Base-by-base conservation (phyloP, 768 basidiomycete species). In the Serendipita indica region DNA sequence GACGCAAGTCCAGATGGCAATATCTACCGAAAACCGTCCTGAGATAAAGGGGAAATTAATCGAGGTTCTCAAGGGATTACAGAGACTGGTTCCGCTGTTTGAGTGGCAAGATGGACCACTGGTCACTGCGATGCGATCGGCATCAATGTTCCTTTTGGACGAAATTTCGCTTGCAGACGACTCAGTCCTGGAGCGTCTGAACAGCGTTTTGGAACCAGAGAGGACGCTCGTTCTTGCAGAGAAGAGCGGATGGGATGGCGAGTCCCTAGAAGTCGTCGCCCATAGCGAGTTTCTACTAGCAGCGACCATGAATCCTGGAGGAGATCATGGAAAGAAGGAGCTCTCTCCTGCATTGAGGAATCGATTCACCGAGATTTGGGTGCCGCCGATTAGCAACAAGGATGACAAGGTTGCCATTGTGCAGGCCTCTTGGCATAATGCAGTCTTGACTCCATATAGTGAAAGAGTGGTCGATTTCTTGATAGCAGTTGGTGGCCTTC, bases 291-390 rank as follows among this genome's bases (percentile, higher is more conserved):
- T 99, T 76, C 85, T 92, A 67, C 80, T 99, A 34, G 75, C 97
- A 0, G 91, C 96, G 2, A 98, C 96, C 2, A 99, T 99, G 96
- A 99, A 99, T 68, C 96, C 96, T 0, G 96, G 96, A 18, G 96
- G 96, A 13, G 96, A 99, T 66, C 98, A 93, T 65, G 96, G 96
- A 22, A 99, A 99, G 75, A 99, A 98, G 68, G 96, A 99, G 67
- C 74, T 99, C 1, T 98, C 96, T 1, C 94, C 93, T 32, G 96
- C 96, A 0, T 74, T 99, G 35, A 82, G 96, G 18, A 99, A 98
- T 71, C 82, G 96, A 3, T 99, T 99, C 72, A 99, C 96, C 2
- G 96, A 99, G 69, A 94, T 99, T 32, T 99, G 96, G 94, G 96
- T 99, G 0, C 93, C 94, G 2, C 73, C 82, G 16, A 79, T 97